Evolutionary conservation across 2,329 filamentous ascomycete genomes (phyloP), one percentile per base, ranked within the genome.

Genomic region (Colletotrichum tamarilloi): DNA sequence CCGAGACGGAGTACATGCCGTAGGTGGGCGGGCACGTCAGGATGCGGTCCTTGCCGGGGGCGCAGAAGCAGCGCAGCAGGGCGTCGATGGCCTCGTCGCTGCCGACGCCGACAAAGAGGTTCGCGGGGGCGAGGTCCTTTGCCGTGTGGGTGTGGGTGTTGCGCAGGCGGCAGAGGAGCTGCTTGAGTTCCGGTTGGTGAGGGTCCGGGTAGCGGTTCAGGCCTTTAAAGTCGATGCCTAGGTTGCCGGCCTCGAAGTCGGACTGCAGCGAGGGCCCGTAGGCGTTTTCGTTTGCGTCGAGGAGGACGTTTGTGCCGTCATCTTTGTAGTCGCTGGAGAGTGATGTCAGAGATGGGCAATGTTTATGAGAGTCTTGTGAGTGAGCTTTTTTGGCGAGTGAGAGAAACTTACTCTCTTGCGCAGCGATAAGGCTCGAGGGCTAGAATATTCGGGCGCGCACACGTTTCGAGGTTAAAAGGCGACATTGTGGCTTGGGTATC

Each of bases 251-350:
- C 12, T 89, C 83, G 62, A 87, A 85, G 12, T 86, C 85, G 53
- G 88, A 80, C 1, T 87, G 85, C 62, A 98, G 85, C 1, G 94
- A 93, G 0, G 97, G 96, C 0, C 97, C 97, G 79, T 93, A 98
- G 73, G 97, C 95, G 80, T 99, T 99, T 85, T 99, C 97, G 80
- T 99, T 99, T 78, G 97, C 97, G 82, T 99, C 97, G 76, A 99
- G 93, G 65, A 99, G 92, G 79, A 98, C 92, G 80, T 98, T 98
- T 72, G 92, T 96, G 77, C 97, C 97, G 81, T 99, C 94, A 82
- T 99, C 96, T 86, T 99, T 98, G 90, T 99, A 98, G 89, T 99
- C 97, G 86, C 95, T 97, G 80, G 63, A 60, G 79, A 76, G 79
- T 77, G 80, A 76, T 62, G 67, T 38, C 2, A 67, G 32, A 26